A percentile compares a stretch with the other conserved stretches of the same genome.
Conservation (phyloP, 2,329 filamentous ascomycete species). For the Epichloe sibirici region DNA sequence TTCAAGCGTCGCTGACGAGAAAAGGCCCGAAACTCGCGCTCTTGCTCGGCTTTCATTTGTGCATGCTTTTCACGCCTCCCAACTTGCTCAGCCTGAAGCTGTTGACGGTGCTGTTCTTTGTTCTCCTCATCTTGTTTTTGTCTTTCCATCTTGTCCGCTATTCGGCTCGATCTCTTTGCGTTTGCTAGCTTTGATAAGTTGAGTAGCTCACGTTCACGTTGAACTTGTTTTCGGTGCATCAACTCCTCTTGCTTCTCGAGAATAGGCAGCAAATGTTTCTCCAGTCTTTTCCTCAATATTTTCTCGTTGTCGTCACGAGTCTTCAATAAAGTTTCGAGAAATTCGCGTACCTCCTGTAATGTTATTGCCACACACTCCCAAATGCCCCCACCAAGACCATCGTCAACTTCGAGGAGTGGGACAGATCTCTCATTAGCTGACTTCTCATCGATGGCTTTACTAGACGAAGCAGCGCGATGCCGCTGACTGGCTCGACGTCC, state of each 20-base stretch:
- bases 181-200: constrained; percentile 80
- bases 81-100: constrained; percentile 43
- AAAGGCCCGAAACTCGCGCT: constrained; percentile 66
- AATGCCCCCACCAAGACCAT: constrained; percentile 60
- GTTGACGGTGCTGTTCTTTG: constrained; percentile 50
- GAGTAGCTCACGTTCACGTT: constrained; percentile 65
- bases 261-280: constrained; percentile 70
- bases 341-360: constrained; percentile 60
- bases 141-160: constrained; percentile 70
- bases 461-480: constrained; percentile 40
- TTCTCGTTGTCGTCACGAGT: constrained; percentile 80
- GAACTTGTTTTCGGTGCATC: constrained; percentile 55
- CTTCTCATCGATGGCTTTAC: constrained; percentile 16
- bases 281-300: constrained; percentile 56
- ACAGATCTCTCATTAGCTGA: constrained; percentile 15
- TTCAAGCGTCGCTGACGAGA: constrained; percentile 77
- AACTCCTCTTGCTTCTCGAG: constrained; percentile 68
- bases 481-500: constrained; percentile 60
- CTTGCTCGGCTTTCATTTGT: constrained; percentile 48
- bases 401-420: constrained; percentile 21
- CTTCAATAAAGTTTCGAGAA: constrained; percentile 60
- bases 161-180: constrained; percentile 83
- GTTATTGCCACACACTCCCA: constrained; percentile 90
- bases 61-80: constrained; percentile 56
- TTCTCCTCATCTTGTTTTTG: constrained; percentile 62